phyloP scores from a whole-genome alignment of 345 rosid genomes.

The Citrus sp. region DNA sequence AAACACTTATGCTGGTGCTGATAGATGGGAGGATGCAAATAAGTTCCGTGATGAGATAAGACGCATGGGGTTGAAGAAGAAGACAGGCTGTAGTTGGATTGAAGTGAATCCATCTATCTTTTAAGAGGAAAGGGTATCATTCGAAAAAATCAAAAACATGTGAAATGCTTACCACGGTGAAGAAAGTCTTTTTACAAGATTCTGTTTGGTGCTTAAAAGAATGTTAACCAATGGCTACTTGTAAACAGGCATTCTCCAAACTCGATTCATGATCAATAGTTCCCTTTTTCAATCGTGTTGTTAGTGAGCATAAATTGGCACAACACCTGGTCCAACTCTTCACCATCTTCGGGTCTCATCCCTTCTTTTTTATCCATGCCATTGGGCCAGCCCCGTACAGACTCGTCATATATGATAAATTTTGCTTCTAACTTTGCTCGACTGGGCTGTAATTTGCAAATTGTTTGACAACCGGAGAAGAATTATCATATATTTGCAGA shows the following conservation, averaged over 20 bases:
- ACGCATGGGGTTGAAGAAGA: slow-evolving; percentile 19
- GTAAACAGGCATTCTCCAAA: background rate
- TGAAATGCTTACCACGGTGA: background rate
- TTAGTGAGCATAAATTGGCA: background rate
- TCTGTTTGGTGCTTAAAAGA: background rate
- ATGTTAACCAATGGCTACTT: background rate
- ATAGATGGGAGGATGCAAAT: slow-evolving; percentile 25
- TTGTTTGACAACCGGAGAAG: background rate
- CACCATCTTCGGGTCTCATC: no score
- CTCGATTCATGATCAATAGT: background rate
- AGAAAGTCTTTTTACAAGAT: no score
- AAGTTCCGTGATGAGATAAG: slow-evolving; percentile 10
- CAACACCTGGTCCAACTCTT: background rate
- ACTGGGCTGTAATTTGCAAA: background rate
- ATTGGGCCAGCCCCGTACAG: no score
- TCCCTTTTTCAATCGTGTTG: background rate
- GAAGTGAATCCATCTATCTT: background rate
- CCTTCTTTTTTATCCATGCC: no score
- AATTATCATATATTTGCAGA: background rate
- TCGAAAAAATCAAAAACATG: background rate
- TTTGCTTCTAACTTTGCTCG: background rate
- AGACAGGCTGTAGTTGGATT: slow-evolving; percentile 28
- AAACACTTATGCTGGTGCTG: slow-evolving; percentile 17
- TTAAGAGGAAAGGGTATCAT: background rate
- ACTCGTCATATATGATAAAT: no score